Conservation (phyloP, 2,329 filamentous ascomycete species). For the Nigrospora oryzae region DNA sequence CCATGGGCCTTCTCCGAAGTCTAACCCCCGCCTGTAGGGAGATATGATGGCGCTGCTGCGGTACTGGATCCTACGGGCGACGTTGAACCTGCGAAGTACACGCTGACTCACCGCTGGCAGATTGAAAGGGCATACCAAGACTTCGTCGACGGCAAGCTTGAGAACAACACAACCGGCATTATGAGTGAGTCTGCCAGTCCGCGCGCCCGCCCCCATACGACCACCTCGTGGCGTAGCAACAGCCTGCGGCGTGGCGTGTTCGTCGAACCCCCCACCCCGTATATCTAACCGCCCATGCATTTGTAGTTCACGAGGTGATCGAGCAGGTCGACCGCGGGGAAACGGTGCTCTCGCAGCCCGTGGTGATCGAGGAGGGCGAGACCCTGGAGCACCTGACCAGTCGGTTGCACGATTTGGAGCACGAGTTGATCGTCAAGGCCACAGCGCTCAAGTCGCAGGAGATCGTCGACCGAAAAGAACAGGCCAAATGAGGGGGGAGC, state of each 20-base stretch:
- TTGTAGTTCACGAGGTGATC: conserved; percentile 62
- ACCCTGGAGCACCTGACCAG: conserved; percentile 57
- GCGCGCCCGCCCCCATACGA: conserved; percentile 40
- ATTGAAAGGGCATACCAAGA: conserved; percentile 61
- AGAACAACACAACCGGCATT: conserved; percentile 58
- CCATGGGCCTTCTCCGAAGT: conserved; percentile 24
- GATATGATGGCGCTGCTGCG: conserved; percentile 61
- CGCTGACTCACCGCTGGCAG: neutral
- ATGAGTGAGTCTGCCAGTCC: conserved; percentile 47
- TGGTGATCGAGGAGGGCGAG: conserved; percentile 57
- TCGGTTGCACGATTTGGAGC: conserved; percentile 70
- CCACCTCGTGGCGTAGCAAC: neutral
- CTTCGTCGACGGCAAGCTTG: conserved; percentile 45
- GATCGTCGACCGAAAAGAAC: neutral
- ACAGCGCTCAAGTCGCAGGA: conserved; percentile 24
- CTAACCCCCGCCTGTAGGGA: conserved; percentile 28
- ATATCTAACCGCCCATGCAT: neutral
- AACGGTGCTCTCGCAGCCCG: conserved; percentile 62
- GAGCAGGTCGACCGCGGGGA: conserved; percentile 71
- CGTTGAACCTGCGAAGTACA: neutral
- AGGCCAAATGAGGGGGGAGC: too few species aligned
- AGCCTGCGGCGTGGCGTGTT: neutral
- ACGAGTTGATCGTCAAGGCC: conserved; percentile 70
- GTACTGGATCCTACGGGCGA: neutral
- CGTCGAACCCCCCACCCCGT: neutral